phyloP scores from a whole-genome alignment of 176 grass and related monocot species.

The Carex parvula region DNA sequence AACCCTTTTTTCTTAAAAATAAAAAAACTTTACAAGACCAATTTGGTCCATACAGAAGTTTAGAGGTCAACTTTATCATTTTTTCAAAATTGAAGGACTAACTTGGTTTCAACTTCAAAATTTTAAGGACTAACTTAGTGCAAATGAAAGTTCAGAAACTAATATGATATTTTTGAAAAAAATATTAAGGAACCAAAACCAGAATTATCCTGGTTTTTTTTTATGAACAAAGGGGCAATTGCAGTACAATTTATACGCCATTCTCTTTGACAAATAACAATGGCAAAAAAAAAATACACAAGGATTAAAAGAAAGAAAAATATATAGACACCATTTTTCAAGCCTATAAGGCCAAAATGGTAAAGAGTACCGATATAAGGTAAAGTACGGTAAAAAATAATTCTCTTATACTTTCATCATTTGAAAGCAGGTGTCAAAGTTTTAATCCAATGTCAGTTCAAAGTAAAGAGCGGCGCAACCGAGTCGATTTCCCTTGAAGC shows the following conservation, averaged over 20 bases:
- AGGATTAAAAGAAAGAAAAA: background rate
- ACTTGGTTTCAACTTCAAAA: too few relatives aligned
- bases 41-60: too few relatives aligned
- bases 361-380: background rate
- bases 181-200: too few relatives aligned
- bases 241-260: background rate
- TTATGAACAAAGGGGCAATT: background rate
- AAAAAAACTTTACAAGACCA: too few relatives aligned
- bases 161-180: too few relatives aligned
- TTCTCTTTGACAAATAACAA: background rate
- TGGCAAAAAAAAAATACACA: background rate
- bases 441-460: slow-evolving; percentile 78
- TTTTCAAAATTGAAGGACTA: too few relatives aligned
- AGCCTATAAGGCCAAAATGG: background rate
- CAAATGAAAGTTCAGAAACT: too few relatives aligned
- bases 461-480: slow-evolving; percentile 48
- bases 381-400: background rate
- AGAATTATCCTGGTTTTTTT: background rate
- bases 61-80: too few relatives aligned
- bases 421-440: slow-evolving; percentile 65
- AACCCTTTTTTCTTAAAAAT: too few relatives aligned
- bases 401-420: background rate
- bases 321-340: background rate
- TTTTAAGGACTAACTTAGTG: too few relatives aligned
- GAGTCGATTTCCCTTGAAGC: slow-evolving; percentile 79